Evolutionary conservation across 495 filamentous ascomycete species (phyloP).

Genomic region (Hypoxylon intermedium): DNA sequence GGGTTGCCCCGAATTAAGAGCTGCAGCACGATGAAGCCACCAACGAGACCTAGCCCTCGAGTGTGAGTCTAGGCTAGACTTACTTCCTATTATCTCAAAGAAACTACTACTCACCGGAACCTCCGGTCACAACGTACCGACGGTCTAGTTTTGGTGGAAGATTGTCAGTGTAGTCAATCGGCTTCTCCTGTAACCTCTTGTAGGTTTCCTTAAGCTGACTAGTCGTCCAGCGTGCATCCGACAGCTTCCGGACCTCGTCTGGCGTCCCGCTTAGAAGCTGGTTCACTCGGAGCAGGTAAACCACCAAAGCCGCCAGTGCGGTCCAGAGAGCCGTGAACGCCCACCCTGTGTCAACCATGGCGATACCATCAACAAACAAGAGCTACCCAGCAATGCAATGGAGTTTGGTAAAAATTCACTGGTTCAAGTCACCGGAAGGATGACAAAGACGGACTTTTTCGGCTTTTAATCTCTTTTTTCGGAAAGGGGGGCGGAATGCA

Average conservation of each 20-base stretch:
- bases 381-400: not conserved
- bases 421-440: too few relatives aligned
- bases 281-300: constrained; percentile 61
- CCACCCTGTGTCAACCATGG: constrained; percentile 13
- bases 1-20: constrained; percentile 52
- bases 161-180: constrained; percentile 54
- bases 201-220: constrained; percentile 56
- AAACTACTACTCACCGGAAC: constrained; percentile 56
- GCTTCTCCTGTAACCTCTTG: constrained; percentile 47
- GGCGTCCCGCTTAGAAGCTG: constrained; percentile 54
- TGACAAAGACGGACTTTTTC: too few relatives aligned
- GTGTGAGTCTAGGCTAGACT: constrained; percentile 16
- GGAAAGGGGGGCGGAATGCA: too few relatives aligned
- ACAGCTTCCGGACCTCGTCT: constrained; percentile 51
- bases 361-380: not conserved
- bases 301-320: constrained; percentile 30
- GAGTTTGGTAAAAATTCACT: too few relatives aligned
- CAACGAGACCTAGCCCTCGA: constrained; percentile 47
- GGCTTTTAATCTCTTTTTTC: too few relatives aligned
- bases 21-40: constrained; percentile 54
- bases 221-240: constrained; percentile 58
- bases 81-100: not conserved
- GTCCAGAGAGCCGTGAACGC: constrained; percentile 5
- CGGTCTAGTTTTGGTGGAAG: constrained; percentile 62
- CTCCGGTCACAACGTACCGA: constrained; percentile 64